phyloP scores from a whole-genome alignment of 176 grass and related monocot species.

The Bolboschoenus planiculmis region DNA sequence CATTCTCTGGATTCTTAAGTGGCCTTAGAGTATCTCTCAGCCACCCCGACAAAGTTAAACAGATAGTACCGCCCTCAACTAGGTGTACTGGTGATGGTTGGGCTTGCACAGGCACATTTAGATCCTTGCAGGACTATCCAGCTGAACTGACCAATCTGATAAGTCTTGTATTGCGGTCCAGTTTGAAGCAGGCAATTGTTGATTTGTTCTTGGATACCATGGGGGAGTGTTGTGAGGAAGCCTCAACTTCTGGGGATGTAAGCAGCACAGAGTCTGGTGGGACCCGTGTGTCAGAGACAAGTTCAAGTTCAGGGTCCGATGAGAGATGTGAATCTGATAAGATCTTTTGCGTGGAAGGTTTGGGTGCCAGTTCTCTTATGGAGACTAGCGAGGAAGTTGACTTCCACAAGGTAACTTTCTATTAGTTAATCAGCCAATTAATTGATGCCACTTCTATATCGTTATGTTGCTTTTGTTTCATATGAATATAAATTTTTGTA shows the following conservation, averaged over 20 bases:
- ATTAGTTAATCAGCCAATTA: neutral
- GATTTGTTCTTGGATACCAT: slow-evolving; percentile 96
- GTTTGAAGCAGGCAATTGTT: slow-evolving; percentile 81
- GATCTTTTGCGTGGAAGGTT: slow-evolving; percentile 4
- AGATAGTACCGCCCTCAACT: slow-evolving; percentile 59
- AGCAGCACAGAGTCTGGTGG: neutral
- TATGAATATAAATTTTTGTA: slow-evolving; percentile 5
- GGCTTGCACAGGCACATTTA: slow-evolving; percentile 50
- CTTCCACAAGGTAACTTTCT: slow-evolving; percentile 3
- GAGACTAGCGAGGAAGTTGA: neutral
- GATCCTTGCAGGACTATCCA: slow-evolving; percentile 26
- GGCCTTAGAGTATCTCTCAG: slow-evolving; percentile 77
- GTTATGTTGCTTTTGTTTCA: neutral
- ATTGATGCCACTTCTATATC: neutral
- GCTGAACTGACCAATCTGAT: slow-evolving; percentile 50
- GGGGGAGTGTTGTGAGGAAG: slow-evolving; percentile 70
- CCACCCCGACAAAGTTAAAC: slow-evolving; percentile 78
- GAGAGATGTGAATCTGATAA: slow-evolving; percentile 10
- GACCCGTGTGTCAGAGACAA: neutral
- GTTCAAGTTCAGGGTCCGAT: slow-evolving; percentile 12
- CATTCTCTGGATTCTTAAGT: slow-evolving; percentile 81
- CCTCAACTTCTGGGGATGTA: neutral
- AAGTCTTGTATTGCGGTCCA: slow-evolving; percentile 81
- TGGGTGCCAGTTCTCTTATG: neutral
- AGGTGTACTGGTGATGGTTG: slow-evolving; percentile 49